Conservation (phyloP, 208 protist genomes). For the Wallacemonas sp. region DNA sequence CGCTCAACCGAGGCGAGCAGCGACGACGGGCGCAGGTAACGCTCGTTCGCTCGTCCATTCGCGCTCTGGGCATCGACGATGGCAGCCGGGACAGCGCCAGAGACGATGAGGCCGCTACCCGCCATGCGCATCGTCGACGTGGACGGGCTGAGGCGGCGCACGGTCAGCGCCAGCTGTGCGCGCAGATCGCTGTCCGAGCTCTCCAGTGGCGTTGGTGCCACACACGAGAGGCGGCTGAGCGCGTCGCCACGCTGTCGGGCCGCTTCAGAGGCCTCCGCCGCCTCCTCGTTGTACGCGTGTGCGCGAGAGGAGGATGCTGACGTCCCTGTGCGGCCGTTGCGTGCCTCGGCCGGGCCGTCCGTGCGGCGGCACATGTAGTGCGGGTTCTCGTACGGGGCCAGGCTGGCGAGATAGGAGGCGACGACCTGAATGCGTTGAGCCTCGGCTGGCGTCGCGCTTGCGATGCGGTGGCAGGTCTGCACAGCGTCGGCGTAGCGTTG, state of each 20-base stretch:
- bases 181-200: conserved; percentile 3
- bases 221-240: conserved; percentile 5
- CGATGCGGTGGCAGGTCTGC: conserved; percentile 41
- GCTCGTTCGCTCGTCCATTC: too few species aligned
- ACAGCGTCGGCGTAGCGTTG: conserved; percentile 73
- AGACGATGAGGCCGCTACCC: neutral
- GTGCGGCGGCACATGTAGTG: conserved; percentile 10
- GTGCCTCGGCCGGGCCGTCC: neutral
- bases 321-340: neutral
- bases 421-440: conserved; percentile 69
- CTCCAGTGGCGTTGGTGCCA: conserved; percentile 20
- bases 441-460: conserved; percentile 29
- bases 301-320: too few species aligned
- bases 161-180: neutral
- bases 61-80: too few species aligned
- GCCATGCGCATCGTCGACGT: neutral
- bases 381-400: conserved; percentile 40
- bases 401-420: conserved; percentile 55
- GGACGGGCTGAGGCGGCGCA: conserved; percentile 6
- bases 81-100: neutral
- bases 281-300: neutral
- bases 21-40: conserved; percentile 36
- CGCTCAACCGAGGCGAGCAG: conserved; percentile 38
- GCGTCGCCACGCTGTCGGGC: neutral
- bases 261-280: too few species aligned